A percentile compares a stretch with the other conserved stretches of the same genome.
Evolutionary conservation across 768 basidiomycete genomes (phyloP).

Genomic region (Podaxis sp.): DNA sequence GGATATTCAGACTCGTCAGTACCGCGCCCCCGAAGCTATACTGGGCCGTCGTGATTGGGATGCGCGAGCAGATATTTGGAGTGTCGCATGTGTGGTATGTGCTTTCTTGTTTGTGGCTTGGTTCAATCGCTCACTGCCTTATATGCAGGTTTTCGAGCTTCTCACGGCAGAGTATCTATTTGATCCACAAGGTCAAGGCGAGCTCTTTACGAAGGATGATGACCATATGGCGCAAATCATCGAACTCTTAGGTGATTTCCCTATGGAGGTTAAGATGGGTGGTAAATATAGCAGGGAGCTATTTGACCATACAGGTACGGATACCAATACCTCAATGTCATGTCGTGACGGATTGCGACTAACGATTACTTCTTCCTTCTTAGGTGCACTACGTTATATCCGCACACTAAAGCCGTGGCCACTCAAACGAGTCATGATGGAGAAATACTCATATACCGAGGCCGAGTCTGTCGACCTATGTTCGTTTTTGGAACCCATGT

Average conservation of each 20-base stretch:
- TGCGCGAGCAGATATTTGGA: constrained; percentile 85
- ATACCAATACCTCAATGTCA: neutral
- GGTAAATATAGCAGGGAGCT: constrained; percentile 84
- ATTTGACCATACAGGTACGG: constrained; percentile 70
- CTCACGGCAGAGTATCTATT: constrained; percentile 91
- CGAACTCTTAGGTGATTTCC: constrained; percentile 82
- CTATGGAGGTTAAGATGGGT: constrained; percentile 71
- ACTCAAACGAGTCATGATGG: constrained; percentile 77
- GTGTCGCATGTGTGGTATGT: constrained; percentile 80
- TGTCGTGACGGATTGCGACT: constrained; percentile 9
- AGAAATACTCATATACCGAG: constrained; percentile 79
- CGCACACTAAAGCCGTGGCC: constrained; percentile 78
- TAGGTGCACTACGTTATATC: constrained; percentile 73
- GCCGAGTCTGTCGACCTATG: constrained; percentile 58
- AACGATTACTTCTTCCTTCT: constrained; percentile 8
- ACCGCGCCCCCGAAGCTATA: constrained; percentile 93
- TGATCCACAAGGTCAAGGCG: constrained; percentile 81
- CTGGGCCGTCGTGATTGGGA: constrained; percentile 87
- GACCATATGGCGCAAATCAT: constrained; percentile 96
- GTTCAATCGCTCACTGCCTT: constrained; percentile 2
- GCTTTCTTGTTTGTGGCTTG: neutral
- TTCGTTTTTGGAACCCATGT: constrained; percentile 74
- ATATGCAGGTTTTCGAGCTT: constrained; percentile 73
- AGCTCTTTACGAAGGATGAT: constrained; percentile 87
- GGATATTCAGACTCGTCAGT: constrained; percentile 96